phyloP scores from a whole-genome alignment of 192 early-diverging fungal genomes.

The Entomortierella beljakovae region DNA sequence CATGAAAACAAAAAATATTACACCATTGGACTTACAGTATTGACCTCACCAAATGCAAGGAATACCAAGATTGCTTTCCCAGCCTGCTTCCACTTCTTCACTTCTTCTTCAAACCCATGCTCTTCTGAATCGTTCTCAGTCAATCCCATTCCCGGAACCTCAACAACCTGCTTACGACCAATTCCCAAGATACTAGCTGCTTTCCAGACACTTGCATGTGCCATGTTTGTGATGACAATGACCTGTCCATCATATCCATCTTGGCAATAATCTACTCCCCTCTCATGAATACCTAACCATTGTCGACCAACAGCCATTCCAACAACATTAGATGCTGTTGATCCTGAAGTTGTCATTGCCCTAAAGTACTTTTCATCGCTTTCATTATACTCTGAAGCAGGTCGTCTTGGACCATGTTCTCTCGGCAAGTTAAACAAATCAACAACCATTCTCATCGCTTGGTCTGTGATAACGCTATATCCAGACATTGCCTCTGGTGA shows the following conservation, averaged over 20 bases:
- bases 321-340: conserved; percentile 66
- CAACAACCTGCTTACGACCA: conserved; percentile 59
- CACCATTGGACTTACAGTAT: conserved; percentile 56
- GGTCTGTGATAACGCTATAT: conserved; percentile 58
- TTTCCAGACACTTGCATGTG: conserved; percentile 63
- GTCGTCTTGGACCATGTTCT: conserved; percentile 9
- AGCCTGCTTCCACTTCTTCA: conserved; percentile 12
- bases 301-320: conserved; percentile 60
- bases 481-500: conserved; percentile 47
- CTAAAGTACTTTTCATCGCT: conserved; percentile 5
- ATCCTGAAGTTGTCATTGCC: conserved; percentile 64
- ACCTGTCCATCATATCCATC: conserved; percentile 59
- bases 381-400: background rate
- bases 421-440: conserved; percentile 61
- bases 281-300: conserved; percentile 41
- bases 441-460: conserved; percentile 56
- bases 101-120: conserved; percentile 21
- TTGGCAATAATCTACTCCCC: conserved; percentile 56
- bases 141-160: conserved; percentile 44
- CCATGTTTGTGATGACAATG: conserved; percentile 46
- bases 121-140: conserved; percentile 9
- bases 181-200: conserved; percentile 64
- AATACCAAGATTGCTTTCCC: conserved; percentile 58
- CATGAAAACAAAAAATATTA: background rate
- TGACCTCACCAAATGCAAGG: conserved; percentile 66